Evolutionary conservation across 805 yeast species (phyloP).

Genomic region (Hermanozyma aechmeae): DNA sequence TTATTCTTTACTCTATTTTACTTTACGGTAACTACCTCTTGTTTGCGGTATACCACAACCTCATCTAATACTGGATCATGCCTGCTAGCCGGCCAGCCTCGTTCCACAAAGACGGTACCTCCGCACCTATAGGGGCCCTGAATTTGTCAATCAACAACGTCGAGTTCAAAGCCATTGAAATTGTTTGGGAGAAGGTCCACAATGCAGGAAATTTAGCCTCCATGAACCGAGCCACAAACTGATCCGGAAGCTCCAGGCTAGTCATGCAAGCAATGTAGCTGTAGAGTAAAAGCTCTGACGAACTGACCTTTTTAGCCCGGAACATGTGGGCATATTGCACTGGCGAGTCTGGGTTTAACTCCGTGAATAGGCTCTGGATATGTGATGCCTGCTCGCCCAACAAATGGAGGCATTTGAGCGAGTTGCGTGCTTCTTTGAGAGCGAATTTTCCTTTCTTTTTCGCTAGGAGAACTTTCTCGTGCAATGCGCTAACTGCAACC

Average conservation of each 20-base stretch:
- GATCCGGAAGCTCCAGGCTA: conserved; percentile 27
- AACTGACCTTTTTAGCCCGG: conserved; percentile 9
- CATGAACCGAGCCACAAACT: conserved; percentile 28
- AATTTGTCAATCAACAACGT: conserved; percentile 6
- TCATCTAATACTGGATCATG: conserved; percentile 1
- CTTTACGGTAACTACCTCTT: no score
- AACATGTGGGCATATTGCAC: conserved; percentile 3
- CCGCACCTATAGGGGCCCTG: conserved; percentile 16
- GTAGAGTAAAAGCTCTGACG: conserved; percentile 28
- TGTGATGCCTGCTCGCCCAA: conserved; percentile 9
- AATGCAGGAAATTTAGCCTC: conserved; percentile 20
- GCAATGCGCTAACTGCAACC: conserved; percentile 27
- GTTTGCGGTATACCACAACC: no score
- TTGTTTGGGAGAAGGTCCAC: conserved; percentile 1
- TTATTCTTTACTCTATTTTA: no score
- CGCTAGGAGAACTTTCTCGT: conserved; percentile 24
- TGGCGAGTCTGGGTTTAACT: not conserved
- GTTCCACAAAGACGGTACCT: conserved; percentile 27
- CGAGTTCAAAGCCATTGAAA: conserved; percentile 7
- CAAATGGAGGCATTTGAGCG: conserved; percentile 21
- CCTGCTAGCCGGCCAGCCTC: conserved; percentile 15
- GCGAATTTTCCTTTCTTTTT: conserved; percentile 23
- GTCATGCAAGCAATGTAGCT: conserved; percentile 29
- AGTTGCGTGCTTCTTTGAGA: conserved; percentile 22
- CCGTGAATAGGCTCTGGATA: not conserved